Percentiles rank a stretch among this genome's conserved stretches.
Evolutionary conservation across 805 yeast species (phyloP).

Genomic region (Yamadazyma endophytica): DNA sequence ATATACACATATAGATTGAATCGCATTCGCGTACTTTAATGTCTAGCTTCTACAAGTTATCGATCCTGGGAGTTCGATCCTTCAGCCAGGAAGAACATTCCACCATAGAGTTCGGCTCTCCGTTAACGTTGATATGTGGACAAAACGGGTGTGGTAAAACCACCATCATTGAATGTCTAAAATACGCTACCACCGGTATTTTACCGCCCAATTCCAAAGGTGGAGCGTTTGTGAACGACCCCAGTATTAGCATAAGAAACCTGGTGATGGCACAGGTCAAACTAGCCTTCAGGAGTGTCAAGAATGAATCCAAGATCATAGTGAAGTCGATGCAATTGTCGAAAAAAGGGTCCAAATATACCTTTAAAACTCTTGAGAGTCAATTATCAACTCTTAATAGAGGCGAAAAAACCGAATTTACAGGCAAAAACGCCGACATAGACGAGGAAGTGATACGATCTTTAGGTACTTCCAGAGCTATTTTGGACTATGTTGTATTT

Average conservation of each 20-base stretch:
- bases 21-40: constrained; percentile 19
- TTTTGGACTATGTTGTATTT: constrained; percentile 87
- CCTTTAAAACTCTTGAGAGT: constrained; percentile 90
- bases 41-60: constrained; percentile 40
- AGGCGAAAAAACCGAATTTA: constrained; percentile 69
- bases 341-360: constrained; percentile 42
- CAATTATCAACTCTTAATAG: constrained; percentile 64
- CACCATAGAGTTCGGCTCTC: constrained; percentile 83
- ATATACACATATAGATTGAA: neutral
- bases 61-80: constrained; percentile 83
- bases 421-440: constrained; percentile 79
- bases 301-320: constrained; percentile 74
- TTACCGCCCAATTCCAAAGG: constrained; percentile 94
- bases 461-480: constrained; percentile 84
- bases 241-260: constrained; percentile 69
- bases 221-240: constrained; percentile 95
- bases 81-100: constrained; percentile 84
- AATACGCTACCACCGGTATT: constrained; percentile 93
- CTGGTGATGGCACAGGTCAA: constrained; percentile 88
- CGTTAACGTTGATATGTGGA: constrained; percentile 91
- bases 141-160: constrained; percentile 97
- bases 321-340: constrained; percentile 80
- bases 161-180: constrained; percentile 88
- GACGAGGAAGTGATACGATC: constrained; percentile 77
- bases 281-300: constrained; percentile 72